A percentile compares a stretch with the other conserved stretches of the same genome.
Evolutionary conservation across 2,329 filamentous ascomycete species (phyloP).

Genomic region (Exophiala mesophila): DNA sequence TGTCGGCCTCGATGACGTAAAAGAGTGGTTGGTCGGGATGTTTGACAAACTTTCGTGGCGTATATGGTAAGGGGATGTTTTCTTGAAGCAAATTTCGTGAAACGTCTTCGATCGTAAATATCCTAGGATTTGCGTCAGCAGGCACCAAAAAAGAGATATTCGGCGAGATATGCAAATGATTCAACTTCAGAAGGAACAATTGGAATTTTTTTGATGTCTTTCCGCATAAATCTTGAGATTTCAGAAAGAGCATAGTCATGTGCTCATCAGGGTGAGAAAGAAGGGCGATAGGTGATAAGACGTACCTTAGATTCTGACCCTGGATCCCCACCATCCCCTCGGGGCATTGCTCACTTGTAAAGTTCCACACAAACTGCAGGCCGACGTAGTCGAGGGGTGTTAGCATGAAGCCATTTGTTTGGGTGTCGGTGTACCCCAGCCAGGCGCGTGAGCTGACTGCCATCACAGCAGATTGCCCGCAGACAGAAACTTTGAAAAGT

Average conservation of each 20-base stretch:
- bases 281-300: slow-evolving; percentile 28
- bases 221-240: slow-evolving; percentile 42
- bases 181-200: slow-evolving; percentile 91
- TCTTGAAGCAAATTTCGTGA: slow-evolving; percentile 82
- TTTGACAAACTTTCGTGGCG: slow-evolving; percentile 78
- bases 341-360: slow-evolving; percentile 88
- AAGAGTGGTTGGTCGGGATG: slow-evolving; percentile 86
- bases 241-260: slow-evolving; percentile 40
- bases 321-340: slow-evolving; percentile 94
- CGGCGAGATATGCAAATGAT: no score
- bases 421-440: slow-evolving; percentile 87
- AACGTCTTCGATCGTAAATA: slow-evolving; percentile 85
- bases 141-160: no score
- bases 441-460: slow-evolving; percentile 91
- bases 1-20: slow-evolving; percentile 91
- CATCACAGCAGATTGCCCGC: slow-evolving; percentile 77
- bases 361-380: slow-evolving; percentile 93
- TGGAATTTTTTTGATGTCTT: slow-evolving; percentile 54
- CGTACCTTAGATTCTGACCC: slow-evolving; percentile 78
- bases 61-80: slow-evolving; percentile 81
- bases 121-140: slow-evolving; percentile 47
- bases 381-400: slow-evolving; percentile 85
- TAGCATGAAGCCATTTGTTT: slow-evolving; percentile 82
- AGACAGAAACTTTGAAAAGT: slow-evolving; percentile 84
- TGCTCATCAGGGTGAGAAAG: slow-evolving; percentile 57